Percentiles rank a stretch among this genome's conserved stretches.
Evolutionary conservation across 2,329 filamentous ascomycete species (phyloP).

Genomic region (Macroventuria anomochaeta): DNA sequence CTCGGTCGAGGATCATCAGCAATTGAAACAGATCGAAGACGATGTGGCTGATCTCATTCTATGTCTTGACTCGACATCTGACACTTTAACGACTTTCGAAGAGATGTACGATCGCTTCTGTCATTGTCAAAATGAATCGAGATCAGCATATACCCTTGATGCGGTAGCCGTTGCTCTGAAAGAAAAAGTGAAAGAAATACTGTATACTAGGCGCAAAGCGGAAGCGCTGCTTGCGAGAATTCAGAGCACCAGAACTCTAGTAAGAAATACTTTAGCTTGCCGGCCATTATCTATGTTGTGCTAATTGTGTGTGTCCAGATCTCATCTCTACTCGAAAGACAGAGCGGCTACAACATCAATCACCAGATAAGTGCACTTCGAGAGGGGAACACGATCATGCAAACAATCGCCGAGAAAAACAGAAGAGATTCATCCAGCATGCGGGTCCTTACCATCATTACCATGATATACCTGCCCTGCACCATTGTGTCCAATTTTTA

Average conservation of each 20-base stretch:
- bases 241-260: conserved; percentile 3
- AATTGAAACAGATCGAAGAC: conserved; percentile 32
- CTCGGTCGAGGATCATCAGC: conserved; percentile 25
- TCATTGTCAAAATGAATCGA: background rate
- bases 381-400: conserved; percentile 29
- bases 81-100: conserved; percentile 20
- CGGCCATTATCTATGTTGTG: no score
- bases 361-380: conserved; percentile 27
- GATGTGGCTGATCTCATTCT: conserved; percentile 24
- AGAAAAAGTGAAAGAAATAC: background rate
- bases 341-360: conserved; percentile 26
- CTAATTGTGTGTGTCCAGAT: conserved; percentile 13
- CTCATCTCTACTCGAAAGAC: conserved; percentile 27
- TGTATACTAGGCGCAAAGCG: background rate
- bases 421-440: conserved; percentile 31
- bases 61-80: conserved; percentile 29
- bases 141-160: background rate
- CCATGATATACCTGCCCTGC: conserved; percentile 34
- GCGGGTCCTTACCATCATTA: conserved; percentile 33
- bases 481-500: conserved; percentile 38
- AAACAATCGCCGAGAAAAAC: conserved; percentile 31
- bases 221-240: conserved; percentile 1
- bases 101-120: background rate
- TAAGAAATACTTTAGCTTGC: background rate
- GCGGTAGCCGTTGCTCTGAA: background rate